Evolutionary conservation across 441 rosid species (phyloP).

Genomic region (Populus trichocarpa): DNA sequence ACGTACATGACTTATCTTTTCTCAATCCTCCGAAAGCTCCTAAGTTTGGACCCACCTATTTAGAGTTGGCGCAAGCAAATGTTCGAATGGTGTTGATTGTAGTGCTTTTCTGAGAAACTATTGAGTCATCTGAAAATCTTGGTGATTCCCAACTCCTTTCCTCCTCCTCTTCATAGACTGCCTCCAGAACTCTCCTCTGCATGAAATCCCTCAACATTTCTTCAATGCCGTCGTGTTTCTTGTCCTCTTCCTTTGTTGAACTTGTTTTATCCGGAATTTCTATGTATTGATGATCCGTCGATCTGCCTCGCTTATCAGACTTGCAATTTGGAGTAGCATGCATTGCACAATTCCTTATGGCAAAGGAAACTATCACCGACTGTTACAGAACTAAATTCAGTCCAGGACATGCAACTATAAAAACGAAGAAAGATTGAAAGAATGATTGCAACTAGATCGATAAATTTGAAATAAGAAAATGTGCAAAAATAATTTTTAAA

Average conservation of each 20-base stretch:
- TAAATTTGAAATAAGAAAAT: too few species aligned
- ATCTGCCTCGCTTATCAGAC: conserved; percentile 5
- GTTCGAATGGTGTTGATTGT: conserved; percentile 19
- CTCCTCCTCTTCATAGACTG: conserved; percentile 28
- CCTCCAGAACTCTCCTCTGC: conserved; percentile 28
- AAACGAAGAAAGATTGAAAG: too few species aligned
- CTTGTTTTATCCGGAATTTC: conserved; percentile 11
- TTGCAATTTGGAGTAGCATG: neutral
- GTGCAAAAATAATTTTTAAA: too few species aligned
- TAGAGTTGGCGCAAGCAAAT: conserved; percentile 17
- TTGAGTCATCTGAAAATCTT: neutral
- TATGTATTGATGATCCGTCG: neutral
- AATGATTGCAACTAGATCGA: too few species aligned
- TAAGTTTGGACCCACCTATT: conserved; percentile 15
- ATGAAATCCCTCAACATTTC: conserved; percentile 25
- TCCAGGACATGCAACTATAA: too few species aligned
- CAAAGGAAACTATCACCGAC: conserved; percentile 22
- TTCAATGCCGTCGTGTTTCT: conserved; percentile 11
- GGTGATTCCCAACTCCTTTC: conserved; percentile 14
- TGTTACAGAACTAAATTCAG: neutral
- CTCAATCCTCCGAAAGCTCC: conserved; percentile 18
- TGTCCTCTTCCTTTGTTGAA: neutral
- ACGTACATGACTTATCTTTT: neutral
- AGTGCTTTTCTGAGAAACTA: neutral
- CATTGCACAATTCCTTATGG: conserved; percentile 7